A percentile compares a stretch with the other conserved stretches of the same genome.
phyloP scores from a whole-genome alignment of 164 flowering plant genomes.

The Tetrastigma voinierianum region DNA sequence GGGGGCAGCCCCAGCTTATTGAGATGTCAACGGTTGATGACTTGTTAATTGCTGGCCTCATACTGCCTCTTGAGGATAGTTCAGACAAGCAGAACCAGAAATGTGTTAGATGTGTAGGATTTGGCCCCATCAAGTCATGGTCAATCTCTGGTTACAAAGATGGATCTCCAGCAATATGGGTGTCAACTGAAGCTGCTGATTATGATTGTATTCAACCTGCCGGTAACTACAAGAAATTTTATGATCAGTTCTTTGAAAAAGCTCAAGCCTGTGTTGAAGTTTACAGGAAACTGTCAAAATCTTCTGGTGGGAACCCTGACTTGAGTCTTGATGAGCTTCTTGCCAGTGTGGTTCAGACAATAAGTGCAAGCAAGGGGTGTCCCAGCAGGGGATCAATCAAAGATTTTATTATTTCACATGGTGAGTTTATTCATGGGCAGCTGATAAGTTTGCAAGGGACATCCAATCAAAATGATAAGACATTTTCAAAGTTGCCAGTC shows the following conservation, averaged over 20 bases:
- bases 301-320: slow-evolving; percentile 64
- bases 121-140: slow-evolving; percentile 88
- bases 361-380: slow-evolving; percentile 64
- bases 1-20: slow-evolving; percentile 57
- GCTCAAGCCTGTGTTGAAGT: slow-evolving; percentile 78
- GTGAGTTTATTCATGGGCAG: slow-evolving; percentile 79
- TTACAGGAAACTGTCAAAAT: slow-evolving; percentile 54
- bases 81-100: slow-evolving; percentile 48
- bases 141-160: slow-evolving; percentile 91
- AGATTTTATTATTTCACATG: slow-evolving; percentile 77
- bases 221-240: slow-evolving; percentile 49
- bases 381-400: slow-evolving; percentile 43
- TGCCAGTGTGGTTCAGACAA: slow-evolving; percentile 69
- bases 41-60: slow-evolving; percentile 58
- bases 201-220: slow-evolving; percentile 80
- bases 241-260: slow-evolving; percentile 66
- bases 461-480: slow-evolving; percentile 41
- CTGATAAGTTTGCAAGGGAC: slow-evolving; percentile 77
- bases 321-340: slow-evolving; percentile 73
- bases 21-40: slow-evolving; percentile 75
- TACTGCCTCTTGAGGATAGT: slow-evolving; percentile 56
- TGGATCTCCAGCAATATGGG: slow-evolving; percentile 73
- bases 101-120: slow-evolving; percentile 74
- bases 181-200: slow-evolving; percentile 77
- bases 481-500: slow-evolving; percentile 56